Evolutionary conservation across 2,329 filamentous ascomycete species (phyloP), one percentile per base, ranked within the genome.

Genomic region (Elsinoe ampelina): DNA sequence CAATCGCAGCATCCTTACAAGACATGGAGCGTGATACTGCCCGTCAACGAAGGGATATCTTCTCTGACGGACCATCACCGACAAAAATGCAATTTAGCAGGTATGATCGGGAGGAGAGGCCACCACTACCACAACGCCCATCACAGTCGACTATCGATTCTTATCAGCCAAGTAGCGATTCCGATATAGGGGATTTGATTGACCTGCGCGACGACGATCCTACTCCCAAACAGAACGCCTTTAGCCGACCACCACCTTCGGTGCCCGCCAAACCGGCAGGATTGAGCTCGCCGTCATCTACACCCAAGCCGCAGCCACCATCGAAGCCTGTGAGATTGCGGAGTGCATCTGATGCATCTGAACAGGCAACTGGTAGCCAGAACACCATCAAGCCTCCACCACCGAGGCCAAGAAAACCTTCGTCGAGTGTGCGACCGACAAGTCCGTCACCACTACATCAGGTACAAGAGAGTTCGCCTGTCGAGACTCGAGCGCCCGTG

Each of bases 161-260:
- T 17, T 38, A 56, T 17, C 17, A 38, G 12, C 39, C 20, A 19
- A 19, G 32, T 30, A 56, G 30, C 19, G 60, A 57, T 12, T 55
- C 62, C 13, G 56, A 55, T n/a, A 52, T 62, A 30, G 69, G 70
- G 43, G 71, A 77, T 47, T 64, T 77, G 10, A 78, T 78, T 43
- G 74, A 77, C 58, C 70, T 77, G 20, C 73, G 71, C n/a, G 73
- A 77, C 34, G 69, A 72, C 35, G 72, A 73, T 58, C 68, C 69
- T 19, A 61, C 58, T 38, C 52, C 52, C 17, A 55, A 42, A n/a
- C 39, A 47, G 32, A 30, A n/a, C 15, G 30, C n/a, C 12, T 26
- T 34, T 32, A 39, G 17, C 12, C 34, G 57, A 30, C 35, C 32
- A 36, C 38, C 32, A 35, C 50, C 51, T 41, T 51, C 39, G 41